phyloP scores from a whole-genome alignment of 768 basidiomycete genomes.

The Cyclocybe aegerita region DNA sequence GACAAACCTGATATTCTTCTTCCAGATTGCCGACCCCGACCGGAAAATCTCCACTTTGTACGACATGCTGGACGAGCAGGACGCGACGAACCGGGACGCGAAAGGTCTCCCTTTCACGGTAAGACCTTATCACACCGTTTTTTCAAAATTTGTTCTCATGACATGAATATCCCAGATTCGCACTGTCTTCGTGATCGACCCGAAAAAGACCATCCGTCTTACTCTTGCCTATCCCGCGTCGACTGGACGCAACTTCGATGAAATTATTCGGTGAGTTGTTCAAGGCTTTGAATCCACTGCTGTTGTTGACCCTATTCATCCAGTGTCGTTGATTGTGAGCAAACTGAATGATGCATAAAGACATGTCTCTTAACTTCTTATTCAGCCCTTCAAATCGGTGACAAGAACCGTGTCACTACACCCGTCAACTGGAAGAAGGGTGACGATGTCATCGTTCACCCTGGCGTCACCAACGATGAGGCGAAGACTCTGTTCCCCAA shows the following conservation, averaged over 20 bases:
- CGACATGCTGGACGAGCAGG: conserved; percentile 96
- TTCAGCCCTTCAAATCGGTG: conserved; percentile 83
- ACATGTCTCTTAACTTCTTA: conserved; percentile 10
- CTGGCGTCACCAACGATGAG: conserved; percentile 80
- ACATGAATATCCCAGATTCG: conserved; percentile 57
- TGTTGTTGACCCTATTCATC: conserved; percentile 2
- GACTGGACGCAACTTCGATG: conserved; percentile 90
- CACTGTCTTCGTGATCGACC: conserved; percentile 97
- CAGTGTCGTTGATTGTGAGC: conserved; percentile 74
- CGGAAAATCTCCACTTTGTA: conserved; percentile 83
- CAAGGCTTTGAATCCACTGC: background rate
- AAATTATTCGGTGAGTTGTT: conserved; percentile 45
- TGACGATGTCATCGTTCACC: conserved; percentile 92
- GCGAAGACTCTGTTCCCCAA: conserved; percentile 90
- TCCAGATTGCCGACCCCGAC: conserved; percentile 88
- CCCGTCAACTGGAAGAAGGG: conserved; percentile 96
- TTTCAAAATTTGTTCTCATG: conserved; percentile 5
- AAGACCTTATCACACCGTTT: conserved; percentile 13
- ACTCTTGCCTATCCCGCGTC: conserved; percentile 92
- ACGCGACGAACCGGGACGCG: conserved; percentile 82
- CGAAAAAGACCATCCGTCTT: conserved; percentile 91
- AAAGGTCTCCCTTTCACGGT: conserved; percentile 96
- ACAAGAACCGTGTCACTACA: conserved; percentile 82
- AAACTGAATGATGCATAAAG: conserved; percentile 1
- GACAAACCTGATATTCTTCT: background rate